Conservation (phyloP, 441 rosid genomes). For the Euphorbia celastroides region DNA sequence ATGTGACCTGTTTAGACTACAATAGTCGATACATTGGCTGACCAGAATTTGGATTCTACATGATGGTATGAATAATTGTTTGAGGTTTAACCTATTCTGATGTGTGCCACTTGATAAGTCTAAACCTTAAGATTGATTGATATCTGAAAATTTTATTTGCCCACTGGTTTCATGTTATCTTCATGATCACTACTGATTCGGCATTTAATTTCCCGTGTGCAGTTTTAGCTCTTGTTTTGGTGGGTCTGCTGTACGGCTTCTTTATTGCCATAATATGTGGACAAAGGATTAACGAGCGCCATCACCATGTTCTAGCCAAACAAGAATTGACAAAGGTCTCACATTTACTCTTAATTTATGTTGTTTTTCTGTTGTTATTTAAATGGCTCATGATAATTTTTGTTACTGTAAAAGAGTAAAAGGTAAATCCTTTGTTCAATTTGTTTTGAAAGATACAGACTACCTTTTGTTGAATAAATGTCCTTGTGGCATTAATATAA, state of each 20-base stretch:
- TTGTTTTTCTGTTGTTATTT: background rate
- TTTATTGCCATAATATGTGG: slow-evolving; percentile 99
- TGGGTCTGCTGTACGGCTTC: slow-evolving; percentile 96
- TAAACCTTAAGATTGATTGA: slow-evolving; percentile 7
- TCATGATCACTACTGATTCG: background rate
- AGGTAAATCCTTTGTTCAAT: background rate
- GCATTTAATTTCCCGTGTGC: slow-evolving; percentile 26
- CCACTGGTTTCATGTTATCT: background rate
- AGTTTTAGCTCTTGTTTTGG: slow-evolving; percentile 93
- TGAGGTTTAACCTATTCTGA: background rate
- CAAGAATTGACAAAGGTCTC: slow-evolving; percentile 97
- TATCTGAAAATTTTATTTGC: background rate
- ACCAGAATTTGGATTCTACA: background rate
- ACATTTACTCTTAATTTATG: slow-evolving; percentile 7
- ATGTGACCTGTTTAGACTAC: background rate
- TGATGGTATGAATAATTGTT: background rate
- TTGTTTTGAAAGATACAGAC: background rate
- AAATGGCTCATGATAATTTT: background rate
- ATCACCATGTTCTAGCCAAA: slow-evolving; percentile 95
- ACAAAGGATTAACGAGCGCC: slow-evolving; percentile 94
- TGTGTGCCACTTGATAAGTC: background rate
- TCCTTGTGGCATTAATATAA: background rate
- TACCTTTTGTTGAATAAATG: background rate
- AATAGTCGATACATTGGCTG: background rate
- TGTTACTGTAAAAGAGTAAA: background rate